Evolutionary conservation across 1,139 yeast genomes (phyloP).

Genomic region (Meyerozyma guilliermondii): DNA sequence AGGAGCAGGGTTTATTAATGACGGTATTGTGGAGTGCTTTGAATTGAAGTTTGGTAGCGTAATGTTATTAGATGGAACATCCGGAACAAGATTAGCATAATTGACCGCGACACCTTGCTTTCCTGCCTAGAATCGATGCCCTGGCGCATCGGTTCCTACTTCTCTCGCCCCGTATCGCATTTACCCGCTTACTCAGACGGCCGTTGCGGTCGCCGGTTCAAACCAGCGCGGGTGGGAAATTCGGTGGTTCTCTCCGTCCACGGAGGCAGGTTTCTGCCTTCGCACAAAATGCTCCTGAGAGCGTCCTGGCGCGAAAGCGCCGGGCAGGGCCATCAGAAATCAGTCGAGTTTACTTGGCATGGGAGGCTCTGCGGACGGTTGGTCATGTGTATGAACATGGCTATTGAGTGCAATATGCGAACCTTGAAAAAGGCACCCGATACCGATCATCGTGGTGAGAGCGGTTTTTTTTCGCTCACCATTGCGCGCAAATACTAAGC

Average conservation of each 20-base stretch:
- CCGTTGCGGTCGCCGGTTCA: conserved; percentile 7
- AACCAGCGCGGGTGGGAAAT: conserved; percentile 67
- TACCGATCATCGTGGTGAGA: conserved; percentile 70
- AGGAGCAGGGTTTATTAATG: no score
- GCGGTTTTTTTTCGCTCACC: conserved; percentile 24
- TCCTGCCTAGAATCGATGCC: conserved; percentile 8
- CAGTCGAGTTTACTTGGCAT: conserved; percentile 29
- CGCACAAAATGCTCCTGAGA: conserved; percentile 52
- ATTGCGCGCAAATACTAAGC: no score
- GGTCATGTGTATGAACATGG: conserved; percentile 42
- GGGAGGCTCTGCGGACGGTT: conserved; percentile 79
- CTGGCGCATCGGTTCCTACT: conserved; percentile 31
- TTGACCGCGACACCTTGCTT: neutral
- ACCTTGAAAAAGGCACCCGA: conserved; percentile 63
- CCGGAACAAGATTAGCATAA: neutral
- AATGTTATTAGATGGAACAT: neutral
- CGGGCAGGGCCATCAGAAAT: conserved; percentile 74
- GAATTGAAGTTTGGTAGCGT: no score
- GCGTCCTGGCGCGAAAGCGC: conserved; percentile 68
- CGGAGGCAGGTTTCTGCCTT: conserved; percentile 5
- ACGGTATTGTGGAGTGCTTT: no score
- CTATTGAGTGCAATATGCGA: conserved; percentile 80
- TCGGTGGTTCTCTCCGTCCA: conserved; percentile 73
- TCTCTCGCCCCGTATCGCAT: conserved; percentile 55
- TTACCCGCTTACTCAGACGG: conserved; percentile 57